Base-by-base conservation (phyloP, 2,329 filamentous ascomycete genomes). In the Neurospora crassa region DNA sequence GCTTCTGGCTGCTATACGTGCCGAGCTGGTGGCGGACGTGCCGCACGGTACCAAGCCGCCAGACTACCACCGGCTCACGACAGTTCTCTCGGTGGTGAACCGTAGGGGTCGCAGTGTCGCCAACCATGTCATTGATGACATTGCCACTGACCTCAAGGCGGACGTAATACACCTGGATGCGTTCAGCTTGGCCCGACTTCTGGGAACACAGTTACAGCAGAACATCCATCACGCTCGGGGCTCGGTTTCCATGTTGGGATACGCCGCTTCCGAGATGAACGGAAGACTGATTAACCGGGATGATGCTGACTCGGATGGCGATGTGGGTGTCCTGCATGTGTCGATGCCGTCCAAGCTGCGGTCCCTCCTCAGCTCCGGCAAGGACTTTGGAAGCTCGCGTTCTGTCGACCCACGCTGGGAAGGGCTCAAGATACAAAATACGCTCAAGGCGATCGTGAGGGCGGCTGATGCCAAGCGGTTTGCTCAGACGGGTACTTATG, bases 91-190 rank as follows among this genome's bases (percentile, higher is more conserved):
- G 16, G 76, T 82, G 5, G 73, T 81, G 70, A 81, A 82, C 71
- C 76, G 78, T 71, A 78, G 77, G 68, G 79, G 79, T 5, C 74
- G 71, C 34, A 77, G 73, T 67, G 70, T 79, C 24, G 76, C 79
- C 12, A 72, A 72, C 43, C 68, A 74, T 8, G 67, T 80, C 20
- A 67, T 82, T 59, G 71, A 78, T 68, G 76, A 78, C 18, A 74
- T 79, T 24, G 80, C 79, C 3, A 74, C 73, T 7, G 74, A 78
- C 42, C 81, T 91, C 6, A 82, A 82, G 7, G 90, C 92, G 3
- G 89, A 95, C 74, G 77, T 95, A 3, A 81, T 96, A 41, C 85
- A 87, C 24, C 78, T 96, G 12, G 87, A 90, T 76, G 88, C 92
- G 1, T 87, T 90, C 73, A 90, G 91, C 76, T 81, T 96, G 70